phyloP scores from a whole-genome alignment of 352 stramenopile species.

The Pythium phragmitis region DNA sequence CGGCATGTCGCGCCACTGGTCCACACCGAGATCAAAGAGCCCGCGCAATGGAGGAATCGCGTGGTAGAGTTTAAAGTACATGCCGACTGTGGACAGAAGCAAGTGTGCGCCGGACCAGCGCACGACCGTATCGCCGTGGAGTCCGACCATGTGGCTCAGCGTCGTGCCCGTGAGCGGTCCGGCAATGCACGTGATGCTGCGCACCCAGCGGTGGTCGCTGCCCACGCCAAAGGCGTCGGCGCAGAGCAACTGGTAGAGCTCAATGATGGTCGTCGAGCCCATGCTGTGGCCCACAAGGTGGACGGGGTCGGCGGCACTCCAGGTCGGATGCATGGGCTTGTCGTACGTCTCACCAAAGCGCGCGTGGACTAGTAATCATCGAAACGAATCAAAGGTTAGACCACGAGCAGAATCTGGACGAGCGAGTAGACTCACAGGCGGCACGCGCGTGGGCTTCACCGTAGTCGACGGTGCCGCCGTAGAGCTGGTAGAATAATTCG shows the following conservation, averaged over 20 bases:
- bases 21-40: slow-evolving; percentile 52
- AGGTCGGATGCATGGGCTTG: slow-evolving; percentile 33
- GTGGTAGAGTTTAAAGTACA: slow-evolving; percentile 47
- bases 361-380: slow-evolving; percentile 29
- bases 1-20: slow-evolving; percentile 49
- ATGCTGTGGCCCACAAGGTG: slow-evolving; percentile 70
- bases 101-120: slow-evolving; percentile 35
- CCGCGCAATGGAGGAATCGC: slow-evolving; percentile 40
- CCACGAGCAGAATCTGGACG: background rate
- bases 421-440: slow-evolving; percentile 16
- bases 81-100: slow-evolving; percentile 30
- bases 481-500: slow-evolving; percentile 42
- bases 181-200: slow-evolving; percentile 65
- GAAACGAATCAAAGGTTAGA: background rate
- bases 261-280: slow-evolving; percentile 59
- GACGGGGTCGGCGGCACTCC: slow-evolving; percentile 51
- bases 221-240: slow-evolving; percentile 57
- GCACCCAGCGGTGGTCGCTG: slow-evolving; percentile 52
- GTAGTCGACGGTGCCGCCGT: slow-evolving; percentile 59
- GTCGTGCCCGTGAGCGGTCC: slow-evolving; percentile 57
- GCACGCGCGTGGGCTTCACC: slow-evolving; percentile 43
- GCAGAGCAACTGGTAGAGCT: slow-evolving; percentile 71
- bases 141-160: slow-evolving; percentile 49
- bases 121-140: slow-evolving; percentile 36
- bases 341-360: slow-evolving; percentile 48